A percentile compares a stretch with the other conserved stretches of the same genome.
phyloP scores from a whole-genome alignment of 1,284 basidiomycete species.

The Ganoderma meredithae region DNA sequence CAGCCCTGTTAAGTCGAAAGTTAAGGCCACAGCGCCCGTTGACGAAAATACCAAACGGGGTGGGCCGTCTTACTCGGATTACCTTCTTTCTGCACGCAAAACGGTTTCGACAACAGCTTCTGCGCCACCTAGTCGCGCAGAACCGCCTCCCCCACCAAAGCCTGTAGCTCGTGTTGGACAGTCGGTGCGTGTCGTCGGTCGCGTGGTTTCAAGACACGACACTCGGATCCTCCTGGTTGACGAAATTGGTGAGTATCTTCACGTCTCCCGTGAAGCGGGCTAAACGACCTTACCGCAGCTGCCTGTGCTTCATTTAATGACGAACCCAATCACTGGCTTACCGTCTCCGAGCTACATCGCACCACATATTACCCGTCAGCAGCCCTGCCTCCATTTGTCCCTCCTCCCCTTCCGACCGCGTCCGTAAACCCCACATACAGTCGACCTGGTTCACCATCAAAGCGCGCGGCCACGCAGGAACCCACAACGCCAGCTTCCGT shows the following conservation, averaged over 20 bases:
- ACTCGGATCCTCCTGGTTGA: slow-evolving; percentile 57
- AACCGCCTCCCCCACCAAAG: slow-evolving; percentile 37
- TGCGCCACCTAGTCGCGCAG: not conserved
- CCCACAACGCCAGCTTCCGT: slow-evolving; percentile 26
- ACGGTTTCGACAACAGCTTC: not conserved
- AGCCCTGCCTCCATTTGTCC: slow-evolving; percentile 57
- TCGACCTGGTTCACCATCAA: slow-evolving; percentile 16
- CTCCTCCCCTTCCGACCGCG: slow-evolving; percentile 19
- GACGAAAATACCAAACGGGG: not conserved
- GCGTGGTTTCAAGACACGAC: slow-evolving; percentile 50
- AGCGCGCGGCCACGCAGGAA: slow-evolving; percentile 9
- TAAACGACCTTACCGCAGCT: slow-evolving; percentile 22
- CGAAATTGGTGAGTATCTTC: slow-evolving; percentile 37
- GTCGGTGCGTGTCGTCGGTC: slow-evolving; percentile 57
- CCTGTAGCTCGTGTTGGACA: slow-evolving; percentile 58
- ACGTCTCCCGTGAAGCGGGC: not conserved
- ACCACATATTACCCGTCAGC: slow-evolving; percentile 52
- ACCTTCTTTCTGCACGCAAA: slow-evolving; percentile 19
- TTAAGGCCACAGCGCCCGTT: not conserved
- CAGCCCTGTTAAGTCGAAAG: slow-evolving; percentile 22
- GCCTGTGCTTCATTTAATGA: slow-evolving; percentile 59
- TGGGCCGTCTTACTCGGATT: slow-evolving; percentile 24
- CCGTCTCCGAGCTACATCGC: slow-evolving; percentile 61
- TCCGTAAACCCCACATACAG: not conserved
- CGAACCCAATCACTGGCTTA: slow-evolving; percentile 65